Conservation (phyloP, 83 land plant genomes). For the Picea engelmannii region DNA sequence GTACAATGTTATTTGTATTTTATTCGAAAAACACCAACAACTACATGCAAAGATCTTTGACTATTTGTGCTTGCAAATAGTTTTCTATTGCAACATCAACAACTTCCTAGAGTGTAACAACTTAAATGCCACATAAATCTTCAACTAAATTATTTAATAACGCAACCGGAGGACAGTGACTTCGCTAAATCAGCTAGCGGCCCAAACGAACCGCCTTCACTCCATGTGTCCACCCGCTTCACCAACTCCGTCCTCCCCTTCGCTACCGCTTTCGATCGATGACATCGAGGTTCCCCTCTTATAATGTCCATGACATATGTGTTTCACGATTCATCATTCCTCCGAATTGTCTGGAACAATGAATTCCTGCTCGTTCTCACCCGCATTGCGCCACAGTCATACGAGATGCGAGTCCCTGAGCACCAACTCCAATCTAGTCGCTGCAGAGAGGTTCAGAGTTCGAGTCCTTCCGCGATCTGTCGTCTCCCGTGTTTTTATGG, state of each 20-base stretch:
- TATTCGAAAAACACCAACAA: too few relatives aligned
- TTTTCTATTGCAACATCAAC: too few relatives aligned
- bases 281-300: too few relatives aligned
- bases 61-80: too few relatives aligned
- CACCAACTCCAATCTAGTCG: neutral
- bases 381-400: neutral
- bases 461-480: neutral
- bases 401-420: neutral
- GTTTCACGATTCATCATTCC: neutral
- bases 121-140: too few relatives aligned
- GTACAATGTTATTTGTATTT: too few relatives aligned
- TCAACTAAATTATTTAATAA: too few relatives aligned
- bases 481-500: neutral
- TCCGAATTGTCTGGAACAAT: neutral
- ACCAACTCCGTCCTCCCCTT: neutral
- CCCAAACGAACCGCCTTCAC: neutral
- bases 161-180: neutral
- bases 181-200: neutral
- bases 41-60: too few relatives aligned
- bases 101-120: too few relatives aligned
- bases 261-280: neutral
- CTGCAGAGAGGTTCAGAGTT: neutral
- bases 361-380: neutral
- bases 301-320: neutral
- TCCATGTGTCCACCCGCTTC: slow-evolving; percentile 14